phyloP scores from a whole-genome alignment of 2,329 filamentous ascomycete species.

The Corinectria fuckeliana region DNA sequence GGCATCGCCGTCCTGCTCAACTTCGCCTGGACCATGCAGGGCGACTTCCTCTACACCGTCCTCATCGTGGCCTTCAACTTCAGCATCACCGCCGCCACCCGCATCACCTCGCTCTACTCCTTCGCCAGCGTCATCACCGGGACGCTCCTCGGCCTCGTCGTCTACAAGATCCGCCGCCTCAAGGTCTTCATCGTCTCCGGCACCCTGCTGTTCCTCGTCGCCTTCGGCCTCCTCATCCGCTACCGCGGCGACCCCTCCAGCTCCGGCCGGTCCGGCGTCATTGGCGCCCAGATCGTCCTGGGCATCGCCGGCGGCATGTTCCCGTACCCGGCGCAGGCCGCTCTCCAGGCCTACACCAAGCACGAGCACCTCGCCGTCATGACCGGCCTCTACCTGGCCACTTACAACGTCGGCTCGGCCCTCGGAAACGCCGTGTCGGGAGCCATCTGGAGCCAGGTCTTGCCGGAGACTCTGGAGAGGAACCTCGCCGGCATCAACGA shows the following conservation, averaged over 20 bases:
- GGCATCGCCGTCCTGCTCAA: constrained; percentile 64
- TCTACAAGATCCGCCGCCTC: constrained; percentile 63
- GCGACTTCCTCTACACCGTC: constrained; percentile 69
- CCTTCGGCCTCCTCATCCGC: constrained; percentile 68
- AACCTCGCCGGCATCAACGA: constrained; percentile 47
- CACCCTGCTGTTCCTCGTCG: constrained; percentile 66
- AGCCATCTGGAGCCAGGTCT: constrained; percentile 66
- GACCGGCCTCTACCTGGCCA: constrained; percentile 67
- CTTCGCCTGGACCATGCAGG: constrained; percentile 68
- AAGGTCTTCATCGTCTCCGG: constrained; percentile 69
- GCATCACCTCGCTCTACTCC: constrained; percentile 65
- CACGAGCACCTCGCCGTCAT: constrained; percentile 67
- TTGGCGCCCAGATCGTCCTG: constrained; percentile 67
- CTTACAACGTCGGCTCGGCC: constrained; percentile 68
- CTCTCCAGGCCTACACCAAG: constrained; percentile 49
- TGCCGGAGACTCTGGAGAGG: constrained; percentile 53
- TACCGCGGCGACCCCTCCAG: constrained; percentile 60
- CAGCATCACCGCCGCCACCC: constrained; percentile 60
- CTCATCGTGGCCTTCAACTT: constrained; percentile 68
- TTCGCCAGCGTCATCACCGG: constrained; percentile 65
- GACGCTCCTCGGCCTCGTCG: constrained; percentile 60
- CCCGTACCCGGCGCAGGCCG: constrained; percentile 55
- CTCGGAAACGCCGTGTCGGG: constrained; percentile 66
- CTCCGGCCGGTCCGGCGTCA: constrained; percentile 60
- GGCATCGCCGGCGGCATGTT: constrained; percentile 71